Conservation (phyloP, 139 green algal species). For the Volvox africanus region DNA sequence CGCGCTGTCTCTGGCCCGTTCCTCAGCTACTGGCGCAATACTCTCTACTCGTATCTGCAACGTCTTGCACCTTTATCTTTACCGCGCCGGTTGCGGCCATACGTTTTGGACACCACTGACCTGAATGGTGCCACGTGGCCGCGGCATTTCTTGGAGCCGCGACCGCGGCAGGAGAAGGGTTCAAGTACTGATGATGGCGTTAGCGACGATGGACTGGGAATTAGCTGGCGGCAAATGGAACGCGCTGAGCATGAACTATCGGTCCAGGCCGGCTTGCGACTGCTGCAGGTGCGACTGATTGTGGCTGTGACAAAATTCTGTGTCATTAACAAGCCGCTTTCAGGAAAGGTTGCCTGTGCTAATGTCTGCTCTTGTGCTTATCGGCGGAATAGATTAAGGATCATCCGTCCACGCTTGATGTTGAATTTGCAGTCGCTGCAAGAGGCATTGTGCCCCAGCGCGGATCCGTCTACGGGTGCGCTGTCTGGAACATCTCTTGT, state of each 20-base stretch:
- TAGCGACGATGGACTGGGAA: not conserved
- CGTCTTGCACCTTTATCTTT: constrained; percentile 22
- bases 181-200: not conserved
- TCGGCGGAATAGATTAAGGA: too few relatives aligned
- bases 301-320: not conserved
- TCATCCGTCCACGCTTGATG: too few relatives aligned
- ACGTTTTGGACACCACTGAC: not conserved
- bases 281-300: constrained; percentile 19
- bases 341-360: too few relatives aligned
- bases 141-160: not conserved
- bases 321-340: too few relatives aligned
- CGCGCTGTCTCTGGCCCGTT: not conserved
- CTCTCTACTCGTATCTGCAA: constrained; percentile 17
- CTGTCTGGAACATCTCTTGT: constrained; percentile 31
- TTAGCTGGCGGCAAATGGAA: constrained; percentile 22
- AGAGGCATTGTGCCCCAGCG: not conserved
- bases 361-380: too few relatives aligned
- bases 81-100: constrained; percentile 9
- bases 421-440: constrained; percentile 9
- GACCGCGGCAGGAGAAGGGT: not conserved
- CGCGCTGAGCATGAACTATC: not conserved
- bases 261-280: not conserved
- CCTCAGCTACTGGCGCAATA: constrained; percentile 10
- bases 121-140: constrained; percentile 23
- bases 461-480: not conserved